Percentiles rank a stretch among this genome's conserved stretches.
Evolutionary conservation across 2,329 filamentous ascomycete genomes (phyloP).

Genomic region (Diaporthe helianthi): DNA sequence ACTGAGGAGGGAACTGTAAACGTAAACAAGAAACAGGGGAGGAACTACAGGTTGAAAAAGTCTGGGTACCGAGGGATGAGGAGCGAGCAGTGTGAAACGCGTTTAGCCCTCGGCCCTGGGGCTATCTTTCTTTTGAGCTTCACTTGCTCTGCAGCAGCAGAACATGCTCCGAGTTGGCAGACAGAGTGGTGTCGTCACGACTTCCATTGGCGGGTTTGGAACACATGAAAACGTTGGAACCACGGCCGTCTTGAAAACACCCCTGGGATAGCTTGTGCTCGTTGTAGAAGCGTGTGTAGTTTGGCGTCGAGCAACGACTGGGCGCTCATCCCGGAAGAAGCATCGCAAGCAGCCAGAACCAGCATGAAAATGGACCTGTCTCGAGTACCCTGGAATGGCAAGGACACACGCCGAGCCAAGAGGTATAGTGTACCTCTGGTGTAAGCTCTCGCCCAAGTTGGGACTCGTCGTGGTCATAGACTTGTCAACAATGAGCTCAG

Average conservation of each 20-base stretch:
- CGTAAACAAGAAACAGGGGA: background rate
- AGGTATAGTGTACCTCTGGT: constrained; percentile 9
- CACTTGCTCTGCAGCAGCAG: background rate
- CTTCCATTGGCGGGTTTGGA: constrained; percentile 1
- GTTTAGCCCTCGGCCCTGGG: background rate
- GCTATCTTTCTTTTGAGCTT: constrained; percentile 18
- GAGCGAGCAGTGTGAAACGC: background rate
- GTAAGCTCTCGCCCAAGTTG: background rate
- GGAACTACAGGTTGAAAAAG: background rate
- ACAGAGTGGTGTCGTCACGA: constrained; percentile 33
- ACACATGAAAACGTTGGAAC: constrained; percentile 23
- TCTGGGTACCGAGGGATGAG: background rate
- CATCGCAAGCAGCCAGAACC: background rate
- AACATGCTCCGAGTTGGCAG: background rate
- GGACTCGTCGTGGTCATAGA: constrained; percentile 17
- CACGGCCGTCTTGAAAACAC: background rate
- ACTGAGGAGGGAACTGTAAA: background rate
- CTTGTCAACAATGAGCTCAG: background rate
- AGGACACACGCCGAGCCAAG: background rate
- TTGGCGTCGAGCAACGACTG: background rate
- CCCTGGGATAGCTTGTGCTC: constrained; percentile 9
- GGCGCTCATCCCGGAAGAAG: background rate
- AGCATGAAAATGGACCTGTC: background rate
- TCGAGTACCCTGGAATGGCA: background rate
- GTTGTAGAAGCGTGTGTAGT: background rate